Conservation (phyloP, 805 yeast species). For the Cyberlindnera saturnus region DNA sequence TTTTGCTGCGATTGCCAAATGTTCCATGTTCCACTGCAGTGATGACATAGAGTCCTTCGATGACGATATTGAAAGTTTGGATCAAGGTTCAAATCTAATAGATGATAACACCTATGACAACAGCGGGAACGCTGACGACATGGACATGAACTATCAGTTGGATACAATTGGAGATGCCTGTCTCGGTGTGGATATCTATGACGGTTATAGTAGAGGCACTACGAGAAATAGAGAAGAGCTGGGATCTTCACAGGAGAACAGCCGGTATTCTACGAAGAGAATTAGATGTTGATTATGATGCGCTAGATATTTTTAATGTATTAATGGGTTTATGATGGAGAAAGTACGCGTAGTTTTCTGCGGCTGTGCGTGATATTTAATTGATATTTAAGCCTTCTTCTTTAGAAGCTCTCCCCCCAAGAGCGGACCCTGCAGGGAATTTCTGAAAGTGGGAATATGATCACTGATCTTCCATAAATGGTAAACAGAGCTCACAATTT, state of each 20-base stretch:
- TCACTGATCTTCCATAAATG: too few relatives aligned
- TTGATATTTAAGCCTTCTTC: too few relatives aligned
- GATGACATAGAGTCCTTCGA: conserved; percentile 1
- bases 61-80: background rate
- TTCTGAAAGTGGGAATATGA: too few relatives aligned
- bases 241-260: background rate
- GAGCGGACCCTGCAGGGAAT: too few relatives aligned
- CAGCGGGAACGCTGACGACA: conserved; percentile 18
- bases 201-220: conserved; percentile 9
- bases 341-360: too few relatives aligned
- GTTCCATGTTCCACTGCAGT: conserved; percentile 16
- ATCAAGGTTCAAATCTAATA: background rate
- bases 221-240: conserved; percentile 16
- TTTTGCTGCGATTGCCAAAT: conserved; percentile 30
- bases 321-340: background rate
- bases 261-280: conserved; percentile 4
- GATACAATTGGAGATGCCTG: conserved; percentile 11
- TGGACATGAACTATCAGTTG: conserved; percentile 7
- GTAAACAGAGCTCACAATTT: too few relatives aligned
- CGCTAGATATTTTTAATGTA: background rate
- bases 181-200: conserved; percentile 10
- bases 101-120: conserved; percentile 10
- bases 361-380: too few relatives aligned
- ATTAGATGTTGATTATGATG: conserved; percentile 4
- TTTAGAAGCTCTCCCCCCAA: too few relatives aligned